phyloP scores from a whole-genome alignment of 768 basidiomycete species.

The Psilocybe tampanensis region DNA sequence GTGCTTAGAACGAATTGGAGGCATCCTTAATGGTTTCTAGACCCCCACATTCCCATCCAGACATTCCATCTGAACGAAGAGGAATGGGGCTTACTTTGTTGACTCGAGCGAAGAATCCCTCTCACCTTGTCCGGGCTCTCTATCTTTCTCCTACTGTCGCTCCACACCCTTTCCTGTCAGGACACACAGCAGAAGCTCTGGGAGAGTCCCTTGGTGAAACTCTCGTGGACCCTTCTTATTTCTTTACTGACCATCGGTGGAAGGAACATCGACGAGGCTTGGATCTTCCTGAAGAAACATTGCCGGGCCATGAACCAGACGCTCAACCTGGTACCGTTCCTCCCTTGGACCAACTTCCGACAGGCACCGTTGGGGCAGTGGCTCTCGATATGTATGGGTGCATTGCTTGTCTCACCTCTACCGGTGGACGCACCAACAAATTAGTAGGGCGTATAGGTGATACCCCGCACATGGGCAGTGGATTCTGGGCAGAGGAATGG shows the following conservation, averaged over 20 bases:
- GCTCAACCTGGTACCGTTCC: slow-evolving; percentile 1
- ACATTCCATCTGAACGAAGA: slow-evolving; percentile 59
- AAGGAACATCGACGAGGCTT: slow-evolving; percentile 73
- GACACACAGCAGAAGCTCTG: slow-evolving; percentile 59
- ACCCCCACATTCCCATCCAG: slow-evolving; percentile 66
- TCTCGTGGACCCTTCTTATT: slow-evolving; percentile 76
- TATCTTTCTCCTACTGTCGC: slow-evolving; percentile 67
- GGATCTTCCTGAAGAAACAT: slow-evolving; percentile 70
- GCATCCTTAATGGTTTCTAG: slow-evolving; percentile 80
- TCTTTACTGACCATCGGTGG: slow-evolving; percentile 78
- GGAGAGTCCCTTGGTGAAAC: slow-evolving; percentile 56
- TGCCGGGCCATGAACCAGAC: slow-evolving; percentile 32
- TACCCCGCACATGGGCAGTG: slow-evolving; percentile 76
- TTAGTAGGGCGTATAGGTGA: slow-evolving; percentile 83
- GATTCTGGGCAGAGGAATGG: slow-evolving; percentile 90
- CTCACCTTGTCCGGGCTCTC: slow-evolving; percentile 65
- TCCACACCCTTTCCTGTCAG: slow-evolving; percentile 75
- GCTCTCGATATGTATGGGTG: slow-evolving; percentile 77
- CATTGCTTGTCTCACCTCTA: slow-evolving; percentile 74
- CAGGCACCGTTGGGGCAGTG: slow-evolving; percentile 84
- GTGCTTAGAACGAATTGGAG: slow-evolving; percentile 74
- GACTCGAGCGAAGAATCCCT: slow-evolving; percentile 71
- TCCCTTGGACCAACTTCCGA: slow-evolving; percentile 61
- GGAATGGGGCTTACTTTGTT: slow-evolving; percentile 69
- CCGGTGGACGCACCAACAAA: slow-evolving; percentile 84